Conservation (phyloP, 176 grass and related monocot genomes). For the Triticum timopheevii region DNA sequence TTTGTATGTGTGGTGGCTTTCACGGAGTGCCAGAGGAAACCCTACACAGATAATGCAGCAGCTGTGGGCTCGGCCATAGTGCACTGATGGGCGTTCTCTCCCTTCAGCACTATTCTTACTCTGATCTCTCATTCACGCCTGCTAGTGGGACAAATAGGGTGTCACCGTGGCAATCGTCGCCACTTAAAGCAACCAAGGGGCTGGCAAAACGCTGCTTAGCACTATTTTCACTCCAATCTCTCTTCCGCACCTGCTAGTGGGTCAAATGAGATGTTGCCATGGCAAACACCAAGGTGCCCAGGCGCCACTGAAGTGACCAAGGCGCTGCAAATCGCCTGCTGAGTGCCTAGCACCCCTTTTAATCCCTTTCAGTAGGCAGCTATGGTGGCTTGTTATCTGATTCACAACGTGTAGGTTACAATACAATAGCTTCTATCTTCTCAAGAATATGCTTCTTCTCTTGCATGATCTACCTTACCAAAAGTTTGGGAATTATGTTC, state of each 20-base stretch:
- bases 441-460: neutral
- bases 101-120: neutral
- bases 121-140: neutral
- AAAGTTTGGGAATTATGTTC: slow-evolving; percentile 6
- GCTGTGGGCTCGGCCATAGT: neutral
- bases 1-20: neutral
- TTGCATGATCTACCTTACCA: neutral
- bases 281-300: neutral
- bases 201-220: neutral
- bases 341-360: neutral
- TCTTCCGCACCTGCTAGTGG: neutral
- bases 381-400: neutral
- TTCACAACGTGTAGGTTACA: neutral
- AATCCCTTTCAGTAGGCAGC: no score
- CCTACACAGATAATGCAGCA: neutral
- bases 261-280: neutral
- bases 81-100: neutral
- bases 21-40: neutral
- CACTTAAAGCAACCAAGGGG: neutral
- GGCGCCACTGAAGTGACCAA: neutral
- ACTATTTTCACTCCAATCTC: neutral
- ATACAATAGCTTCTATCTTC: neutral
- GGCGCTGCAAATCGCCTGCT: neutral
- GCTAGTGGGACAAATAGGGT: neutral
- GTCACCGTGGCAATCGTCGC: neutral